phyloP scores from a whole-genome alignment of 257 asterid genomes.

The Orobanche coerulescens region DNA sequence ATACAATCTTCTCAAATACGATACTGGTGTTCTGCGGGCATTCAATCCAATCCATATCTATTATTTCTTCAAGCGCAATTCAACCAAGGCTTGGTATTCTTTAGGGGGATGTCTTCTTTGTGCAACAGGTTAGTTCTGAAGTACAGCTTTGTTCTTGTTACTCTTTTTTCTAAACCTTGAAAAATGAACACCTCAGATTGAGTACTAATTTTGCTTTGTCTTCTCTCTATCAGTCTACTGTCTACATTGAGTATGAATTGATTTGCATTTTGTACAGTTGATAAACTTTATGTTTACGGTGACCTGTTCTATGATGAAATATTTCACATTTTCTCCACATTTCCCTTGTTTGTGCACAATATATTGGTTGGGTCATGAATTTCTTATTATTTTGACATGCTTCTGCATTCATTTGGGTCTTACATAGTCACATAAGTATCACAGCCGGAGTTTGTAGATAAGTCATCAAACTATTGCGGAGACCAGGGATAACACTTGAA shows the following conservation, averaged over 20 bases:
- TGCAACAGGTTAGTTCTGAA: conserved; percentile 68
- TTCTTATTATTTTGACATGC: conserved; percentile 9
- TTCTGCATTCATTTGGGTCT: not conserved
- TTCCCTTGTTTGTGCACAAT: not conserved
- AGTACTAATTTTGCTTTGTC: conserved; percentile 2
- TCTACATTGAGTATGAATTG: conserved; percentile 3
- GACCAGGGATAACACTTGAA: conserved; percentile 1
- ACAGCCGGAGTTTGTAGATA: conserved; percentile 1
- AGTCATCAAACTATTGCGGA: not conserved
- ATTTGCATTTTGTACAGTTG: conserved; percentile 15
- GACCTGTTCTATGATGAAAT: conserved; percentile 2
- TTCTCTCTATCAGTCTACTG: not conserved
- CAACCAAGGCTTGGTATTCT: conserved; percentile 89
- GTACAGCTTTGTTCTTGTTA: not conserved
- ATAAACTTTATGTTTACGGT: not conserved
- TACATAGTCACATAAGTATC: conserved; percentile 11
- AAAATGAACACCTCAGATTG: not conserved
- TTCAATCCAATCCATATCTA: conserved; percentile 88
- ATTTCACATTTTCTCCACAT: not conserved
- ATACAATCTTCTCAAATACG: conserved; percentile 85
- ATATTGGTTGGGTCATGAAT: not conserved
- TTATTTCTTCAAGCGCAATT: conserved; percentile 68
- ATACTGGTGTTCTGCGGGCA: conserved; percentile 65
- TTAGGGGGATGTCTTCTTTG: conserved; percentile 96
- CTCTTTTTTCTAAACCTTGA: not conserved